These are phyloP conservation scores for Eimeria praecox DNA, from an alignment of 169 alveolate species.

Conservation along the genomic window DNA sequence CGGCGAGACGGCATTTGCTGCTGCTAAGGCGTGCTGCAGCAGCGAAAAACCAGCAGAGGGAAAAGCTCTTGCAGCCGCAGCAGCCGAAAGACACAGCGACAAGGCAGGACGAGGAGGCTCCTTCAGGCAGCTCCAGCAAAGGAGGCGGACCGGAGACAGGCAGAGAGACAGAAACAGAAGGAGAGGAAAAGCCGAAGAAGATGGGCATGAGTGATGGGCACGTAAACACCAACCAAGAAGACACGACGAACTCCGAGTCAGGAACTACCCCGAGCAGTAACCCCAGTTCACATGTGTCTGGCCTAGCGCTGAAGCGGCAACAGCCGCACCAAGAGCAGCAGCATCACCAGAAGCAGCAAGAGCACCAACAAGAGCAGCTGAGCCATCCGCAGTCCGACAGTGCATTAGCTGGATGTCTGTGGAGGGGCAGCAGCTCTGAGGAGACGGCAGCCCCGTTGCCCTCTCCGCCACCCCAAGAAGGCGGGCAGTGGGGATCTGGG, in stretches of 20 bases:
- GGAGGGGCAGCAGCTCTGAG: slow-evolving; percentile 15
- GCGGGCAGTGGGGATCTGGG: neutral
- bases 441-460: neutral
- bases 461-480: neutral
- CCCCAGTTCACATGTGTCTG: neutral
- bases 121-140: neutral
- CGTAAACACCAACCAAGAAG: neutral
- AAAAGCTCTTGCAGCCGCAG: neutral
- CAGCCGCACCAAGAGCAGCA: slow-evolving; percentile 30
- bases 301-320: neutral
- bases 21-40: neutral
- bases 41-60: slow-evolving; percentile 6
- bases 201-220: neutral
- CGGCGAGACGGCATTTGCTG: slow-evolving; percentile 2
- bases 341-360: slow-evolving; percentile 29
- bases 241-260: neutral
- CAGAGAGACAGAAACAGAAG: neutral
- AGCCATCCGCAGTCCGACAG: neutral
- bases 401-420: neutral
- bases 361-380: slow-evolving; percentile 17
- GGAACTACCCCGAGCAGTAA: neutral
- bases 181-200: neutral
- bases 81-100: neutral
- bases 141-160: neutral
- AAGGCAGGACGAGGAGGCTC: neutral